Conservation (phyloP, 2,329 filamentous ascomycete genomes). For the Ascochyta clinopodiicola region DNA sequence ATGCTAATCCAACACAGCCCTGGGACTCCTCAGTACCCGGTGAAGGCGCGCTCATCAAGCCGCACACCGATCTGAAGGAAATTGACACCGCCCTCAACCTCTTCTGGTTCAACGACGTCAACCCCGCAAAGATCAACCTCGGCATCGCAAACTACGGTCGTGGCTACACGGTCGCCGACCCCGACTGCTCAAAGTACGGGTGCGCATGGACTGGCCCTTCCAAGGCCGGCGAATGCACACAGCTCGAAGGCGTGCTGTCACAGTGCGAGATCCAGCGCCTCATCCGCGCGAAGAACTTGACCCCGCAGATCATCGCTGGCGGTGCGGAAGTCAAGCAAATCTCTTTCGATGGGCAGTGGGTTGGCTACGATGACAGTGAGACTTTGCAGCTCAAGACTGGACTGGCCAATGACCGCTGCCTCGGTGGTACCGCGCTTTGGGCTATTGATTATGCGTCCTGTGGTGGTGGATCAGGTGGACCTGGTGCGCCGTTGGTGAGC, state of each 20-base stretch:
- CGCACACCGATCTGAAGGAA: conserved; percentile 58
- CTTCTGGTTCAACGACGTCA: conserved; percentile 55
- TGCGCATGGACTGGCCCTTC: conserved; percentile 30
- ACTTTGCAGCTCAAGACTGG: conserved; percentile 33
- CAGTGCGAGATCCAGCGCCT: conserved; percentile 48
- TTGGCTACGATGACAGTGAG: conserved; percentile 49
- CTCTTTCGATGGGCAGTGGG: conserved; percentile 49
- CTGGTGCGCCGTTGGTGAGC: neutral
- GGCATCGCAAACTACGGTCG: conserved; percentile 58
- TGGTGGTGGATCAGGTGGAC: neutral
- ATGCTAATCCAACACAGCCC: neutral
- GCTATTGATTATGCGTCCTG: conserved; percentile 28
- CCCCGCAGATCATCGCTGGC: conserved; percentile 29
- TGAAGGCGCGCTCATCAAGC: conserved; percentile 43
- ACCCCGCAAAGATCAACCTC: conserved; percentile 52
- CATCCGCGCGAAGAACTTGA: conserved; percentile 26
- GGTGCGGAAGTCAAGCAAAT: conserved; percentile 46
- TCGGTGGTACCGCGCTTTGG: conserved; percentile 35
- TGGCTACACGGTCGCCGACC: conserved; percentile 34
- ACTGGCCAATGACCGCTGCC: conserved; percentile 31
- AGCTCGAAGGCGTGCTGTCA: conserved; percentile 43
- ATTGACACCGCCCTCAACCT: conserved; percentile 53
- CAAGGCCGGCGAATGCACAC: conserved; percentile 28
- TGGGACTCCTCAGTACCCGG: conserved; percentile 20
- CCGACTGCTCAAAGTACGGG: conserved; percentile 25